Evolutionary conservation across 2,329 filamentous ascomycete species (phyloP).

Genomic region (Hymenoscyphus fraxineus): DNA sequence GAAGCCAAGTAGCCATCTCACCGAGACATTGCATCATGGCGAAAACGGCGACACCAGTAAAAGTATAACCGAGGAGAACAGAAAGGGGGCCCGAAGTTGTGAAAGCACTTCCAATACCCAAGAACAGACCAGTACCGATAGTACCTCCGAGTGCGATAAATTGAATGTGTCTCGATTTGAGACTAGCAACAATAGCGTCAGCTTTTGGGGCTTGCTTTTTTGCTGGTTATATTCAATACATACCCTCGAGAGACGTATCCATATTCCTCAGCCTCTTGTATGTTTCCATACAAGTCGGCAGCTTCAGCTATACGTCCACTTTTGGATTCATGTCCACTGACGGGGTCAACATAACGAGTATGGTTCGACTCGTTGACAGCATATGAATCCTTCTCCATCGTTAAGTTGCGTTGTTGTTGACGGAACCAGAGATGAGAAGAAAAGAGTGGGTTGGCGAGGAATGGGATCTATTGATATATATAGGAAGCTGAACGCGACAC

Average conservation of each 20-base stretch:
- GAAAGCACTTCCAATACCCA: conserved; percentile 51
- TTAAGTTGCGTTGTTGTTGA: conserved; percentile 14
- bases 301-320: conserved; percentile 42
- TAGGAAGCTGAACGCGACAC: conserved; percentile 7
- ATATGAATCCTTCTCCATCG: conserved; percentile 29
- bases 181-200: conserved; percentile 16
- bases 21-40: conserved; percentile 49
- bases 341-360: conserved; percentile 24
- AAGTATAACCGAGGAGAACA: conserved; percentile 49
- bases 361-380: conserved; percentile 22
- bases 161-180: conserved; percentile 50
- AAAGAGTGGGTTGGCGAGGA: not conserved
- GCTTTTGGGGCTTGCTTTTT: not conserved
- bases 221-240: conserved; percentile 16
- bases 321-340: conserved; percentile 30
- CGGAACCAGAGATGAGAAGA: conserved; percentile 12
- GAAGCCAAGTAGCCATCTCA: conserved; percentile 50
- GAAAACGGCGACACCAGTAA: conserved; percentile 50
- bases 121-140: conserved; percentile 53
- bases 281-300: conserved; percentile 49
- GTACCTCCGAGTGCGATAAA: conserved; percentile 58
- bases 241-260: conserved; percentile 49
- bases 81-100: conserved; percentile 51
- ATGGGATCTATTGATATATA: conserved; percentile 15
- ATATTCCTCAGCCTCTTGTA: conserved; percentile 47